Percentiles rank a stretch among this genome's conserved stretches.
phyloP scores from a whole-genome alignment of 225 moss, liverwort and hornwort species.

The Polytrichum commune region DNA sequence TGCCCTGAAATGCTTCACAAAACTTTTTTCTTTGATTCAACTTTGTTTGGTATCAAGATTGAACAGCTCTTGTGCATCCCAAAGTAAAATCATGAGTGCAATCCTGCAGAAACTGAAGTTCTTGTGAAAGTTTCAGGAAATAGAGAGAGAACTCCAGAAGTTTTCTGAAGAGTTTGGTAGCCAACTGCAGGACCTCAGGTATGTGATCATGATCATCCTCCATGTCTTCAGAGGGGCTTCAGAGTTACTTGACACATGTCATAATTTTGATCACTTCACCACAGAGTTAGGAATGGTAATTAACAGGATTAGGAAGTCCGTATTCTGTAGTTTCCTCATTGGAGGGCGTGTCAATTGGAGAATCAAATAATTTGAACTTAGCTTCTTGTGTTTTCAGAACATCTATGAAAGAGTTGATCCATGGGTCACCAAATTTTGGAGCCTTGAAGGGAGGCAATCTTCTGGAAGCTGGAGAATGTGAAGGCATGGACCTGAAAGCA shows the following conservation, averaged over 20 bases:
- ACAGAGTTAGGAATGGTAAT: too few relatives aligned
- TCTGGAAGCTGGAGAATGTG: not conserved
- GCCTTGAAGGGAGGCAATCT: not conserved
- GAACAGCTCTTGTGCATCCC: not conserved
- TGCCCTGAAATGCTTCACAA: not conserved
- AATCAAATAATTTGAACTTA: not conserved
- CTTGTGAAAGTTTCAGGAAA: constrained; percentile 28
- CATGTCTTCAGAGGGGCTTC: too few relatives aligned
- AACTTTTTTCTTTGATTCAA: not conserved
- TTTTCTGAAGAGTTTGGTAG: constrained; percentile 59
- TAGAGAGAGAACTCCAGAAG: constrained; percentile 53
- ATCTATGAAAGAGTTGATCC: constrained; percentile 4
- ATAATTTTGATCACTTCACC: too few relatives aligned
- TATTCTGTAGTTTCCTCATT: too few relatives aligned
- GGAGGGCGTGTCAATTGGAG: too few relatives aligned
- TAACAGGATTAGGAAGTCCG: too few relatives aligned
- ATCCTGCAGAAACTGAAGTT: constrained; percentile 2
- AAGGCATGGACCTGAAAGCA: not conserved
- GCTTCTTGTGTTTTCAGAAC: not conserved
- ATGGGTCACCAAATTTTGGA: not conserved
- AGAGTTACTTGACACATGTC: too few relatives aligned
- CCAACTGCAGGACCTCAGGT: constrained; percentile 52
- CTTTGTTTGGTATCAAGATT: not conserved
- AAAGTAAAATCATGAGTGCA: not conserved
- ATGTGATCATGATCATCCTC: not conserved